A percentile compares a stretch with the other conserved stretches of the same genome.
Conservation (phyloP, 176 grass and related monocot species). For the Aegilops speltoides region DNA sequence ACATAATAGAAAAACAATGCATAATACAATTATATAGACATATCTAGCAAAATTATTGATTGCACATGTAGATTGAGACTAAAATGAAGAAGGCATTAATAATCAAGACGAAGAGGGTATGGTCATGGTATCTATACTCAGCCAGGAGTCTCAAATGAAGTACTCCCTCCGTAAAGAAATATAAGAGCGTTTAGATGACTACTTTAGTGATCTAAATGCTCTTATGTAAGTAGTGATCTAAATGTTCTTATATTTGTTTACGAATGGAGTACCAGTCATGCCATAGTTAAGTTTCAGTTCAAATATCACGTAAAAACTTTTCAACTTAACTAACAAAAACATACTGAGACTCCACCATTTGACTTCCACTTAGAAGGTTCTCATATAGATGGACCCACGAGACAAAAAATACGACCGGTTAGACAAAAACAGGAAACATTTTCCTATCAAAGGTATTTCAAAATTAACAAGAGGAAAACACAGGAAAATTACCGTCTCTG, state of each 20-base stretch:
- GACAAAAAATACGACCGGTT: conserved; percentile 22
- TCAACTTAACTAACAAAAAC: conserved; percentile 33
- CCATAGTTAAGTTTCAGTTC: neutral
- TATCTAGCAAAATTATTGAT: no score
- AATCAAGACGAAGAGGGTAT: neutral
- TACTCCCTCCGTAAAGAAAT: no score
- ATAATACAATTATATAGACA: no score
- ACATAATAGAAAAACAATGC: no score
- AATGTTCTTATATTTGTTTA: no score
- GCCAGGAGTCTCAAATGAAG: conserved; percentile 3
- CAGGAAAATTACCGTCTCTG: neutral
- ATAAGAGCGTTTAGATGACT: no score
- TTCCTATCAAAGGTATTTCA: neutral
- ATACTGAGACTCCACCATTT: conserved; percentile 98
- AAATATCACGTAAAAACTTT: conserved; percentile 31
- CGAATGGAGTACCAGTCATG: conserved; percentile 7
- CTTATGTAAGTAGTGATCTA: no score
- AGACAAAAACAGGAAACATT: conserved; percentile 14
- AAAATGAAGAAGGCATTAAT: no score
- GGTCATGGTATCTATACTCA: conserved; percentile 31
- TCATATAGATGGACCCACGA: conserved; percentile 92
- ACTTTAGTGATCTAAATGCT: no score
- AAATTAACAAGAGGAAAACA: conserved; percentile 24
- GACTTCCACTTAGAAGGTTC: conserved; percentile 85
- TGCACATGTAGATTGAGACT: no score